A percentile compares a stretch with the other conserved stretches of the same genome.
These are phyloP conservation scores for Avena atlantica DNA, from an alignment of 176 grass and related monocot species.

Conservation along the genomic window DNA sequence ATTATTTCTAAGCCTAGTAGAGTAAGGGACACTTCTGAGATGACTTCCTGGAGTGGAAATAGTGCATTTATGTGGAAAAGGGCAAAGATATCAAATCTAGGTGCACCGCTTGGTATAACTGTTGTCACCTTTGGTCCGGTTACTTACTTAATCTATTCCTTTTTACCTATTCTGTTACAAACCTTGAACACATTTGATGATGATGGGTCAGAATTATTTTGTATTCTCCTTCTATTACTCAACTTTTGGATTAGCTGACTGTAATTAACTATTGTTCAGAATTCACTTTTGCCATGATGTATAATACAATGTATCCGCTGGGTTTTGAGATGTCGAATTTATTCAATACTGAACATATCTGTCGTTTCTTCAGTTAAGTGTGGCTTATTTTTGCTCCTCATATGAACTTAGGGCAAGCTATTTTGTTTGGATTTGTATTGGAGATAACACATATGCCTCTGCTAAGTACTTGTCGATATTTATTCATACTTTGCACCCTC, in stretches of 20 bases:
- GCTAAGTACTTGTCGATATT: background rate
- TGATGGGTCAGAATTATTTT: background rate
- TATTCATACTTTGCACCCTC: background rate
- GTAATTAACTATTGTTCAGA: background rate
- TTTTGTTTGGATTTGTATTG: slow-evolving; percentile 9
- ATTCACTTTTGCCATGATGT: slow-evolving; percentile 32
- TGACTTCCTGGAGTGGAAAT: background rate
- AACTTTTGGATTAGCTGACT: background rate
- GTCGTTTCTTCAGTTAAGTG: slow-evolving; percentile 20
- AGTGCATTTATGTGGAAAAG: background rate
- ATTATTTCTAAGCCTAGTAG: background rate
- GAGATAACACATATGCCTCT: background rate
- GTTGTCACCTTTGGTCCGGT: slow-evolving; percentile 4
- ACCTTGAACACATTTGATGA: background rate
- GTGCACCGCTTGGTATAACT: background rate
- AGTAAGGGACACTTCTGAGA: background rate
- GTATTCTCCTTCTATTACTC: background rate
- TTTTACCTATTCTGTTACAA: background rate
- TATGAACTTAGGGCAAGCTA: background rate
- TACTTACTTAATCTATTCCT: background rate
- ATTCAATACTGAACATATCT: slow-evolving; percentile 23
- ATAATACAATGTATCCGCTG: background rate
- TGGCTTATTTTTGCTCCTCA: too few relatives aligned
- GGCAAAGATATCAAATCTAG: background rate
- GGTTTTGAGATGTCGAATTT: slow-evolving; percentile 26